Percentiles rank a stretch among this genome's conserved stretches.
phyloP scores from a whole-genome alignment of 441 rosid genomes.

The Gossypium davidsonii region DNA sequence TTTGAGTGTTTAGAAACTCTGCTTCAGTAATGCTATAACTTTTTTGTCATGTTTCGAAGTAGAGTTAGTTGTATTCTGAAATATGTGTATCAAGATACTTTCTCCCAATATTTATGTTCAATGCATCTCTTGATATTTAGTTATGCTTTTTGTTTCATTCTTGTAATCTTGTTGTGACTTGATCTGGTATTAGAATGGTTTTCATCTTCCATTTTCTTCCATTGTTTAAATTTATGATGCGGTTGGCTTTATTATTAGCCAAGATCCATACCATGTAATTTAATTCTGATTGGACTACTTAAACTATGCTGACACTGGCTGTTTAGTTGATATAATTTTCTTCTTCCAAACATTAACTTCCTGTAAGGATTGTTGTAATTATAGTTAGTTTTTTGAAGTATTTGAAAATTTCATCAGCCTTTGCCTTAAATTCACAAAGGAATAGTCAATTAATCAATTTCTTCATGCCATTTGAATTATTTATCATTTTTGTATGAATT shows the following conservation, averaged over 20 bases:
- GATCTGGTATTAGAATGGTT: slow-evolving; percentile 7
- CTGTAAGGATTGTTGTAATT: neutral
- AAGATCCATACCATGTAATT: neutral
- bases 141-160: neutral
- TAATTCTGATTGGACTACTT: neutral
- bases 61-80: neutral
- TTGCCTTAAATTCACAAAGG: neutral
- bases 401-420: neutral
- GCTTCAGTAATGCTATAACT: neutral
- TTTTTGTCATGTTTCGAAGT: neutral
- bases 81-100: neutral
- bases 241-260: neutral
- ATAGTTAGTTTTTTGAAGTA: neutral
- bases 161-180: slow-evolving; percentile 8
- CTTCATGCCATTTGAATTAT: neutral
- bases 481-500: neutral
- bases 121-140: neutral
- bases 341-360: neutral
- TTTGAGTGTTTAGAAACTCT: neutral
- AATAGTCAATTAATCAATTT: neutral
- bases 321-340: neutral
- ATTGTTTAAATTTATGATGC: neutral
- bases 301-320: neutral
- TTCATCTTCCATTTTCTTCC: neutral
- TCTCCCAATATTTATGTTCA: neutral